Percentiles rank a stretch among this genome's conserved stretches.
These are phyloP conservation scores for Limnomonas spitsbergensis DNA, from an alignment of 139 green algal species.

Conservation along the genomic window DNA sequence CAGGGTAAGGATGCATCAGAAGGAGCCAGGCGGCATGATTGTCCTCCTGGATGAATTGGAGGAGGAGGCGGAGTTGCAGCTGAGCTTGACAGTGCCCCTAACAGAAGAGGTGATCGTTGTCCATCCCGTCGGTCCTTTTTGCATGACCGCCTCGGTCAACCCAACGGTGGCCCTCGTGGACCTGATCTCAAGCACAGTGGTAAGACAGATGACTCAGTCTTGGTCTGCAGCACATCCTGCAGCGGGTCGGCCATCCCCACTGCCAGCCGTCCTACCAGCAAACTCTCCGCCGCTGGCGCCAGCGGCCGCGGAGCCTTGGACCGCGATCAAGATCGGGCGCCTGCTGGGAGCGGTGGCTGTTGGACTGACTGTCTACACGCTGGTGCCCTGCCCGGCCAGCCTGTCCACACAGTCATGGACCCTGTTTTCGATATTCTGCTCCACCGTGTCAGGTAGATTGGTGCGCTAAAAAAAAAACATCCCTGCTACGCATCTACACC, in stretches of 20 bases:
- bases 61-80: no score
- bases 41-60: no score
- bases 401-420: constrained; percentile 71
- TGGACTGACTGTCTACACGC: constrained; percentile 73
- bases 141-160: no score
- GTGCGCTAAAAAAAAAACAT: no score
- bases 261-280: neutral
- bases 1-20: no score
- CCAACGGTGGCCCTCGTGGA: neutral
- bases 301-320: neutral
- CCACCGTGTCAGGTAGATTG: constrained; percentile 73
- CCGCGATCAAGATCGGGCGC: neutral
- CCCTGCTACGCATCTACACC: no score
- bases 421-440: constrained; percentile 88
- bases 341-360: constrained; percentile 44
- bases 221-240: neutral
- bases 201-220: neutral
- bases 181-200: neutral
- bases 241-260: neutral
- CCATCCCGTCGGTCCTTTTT: no score
- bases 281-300: neutral
- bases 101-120: no score
- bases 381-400: constrained; percentile 66
- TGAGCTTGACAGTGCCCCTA: no score
- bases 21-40: no score